Conservation (phyloP, 495 filamentous ascomycete genomes). For the Venustampulla echinocandica region DNA sequence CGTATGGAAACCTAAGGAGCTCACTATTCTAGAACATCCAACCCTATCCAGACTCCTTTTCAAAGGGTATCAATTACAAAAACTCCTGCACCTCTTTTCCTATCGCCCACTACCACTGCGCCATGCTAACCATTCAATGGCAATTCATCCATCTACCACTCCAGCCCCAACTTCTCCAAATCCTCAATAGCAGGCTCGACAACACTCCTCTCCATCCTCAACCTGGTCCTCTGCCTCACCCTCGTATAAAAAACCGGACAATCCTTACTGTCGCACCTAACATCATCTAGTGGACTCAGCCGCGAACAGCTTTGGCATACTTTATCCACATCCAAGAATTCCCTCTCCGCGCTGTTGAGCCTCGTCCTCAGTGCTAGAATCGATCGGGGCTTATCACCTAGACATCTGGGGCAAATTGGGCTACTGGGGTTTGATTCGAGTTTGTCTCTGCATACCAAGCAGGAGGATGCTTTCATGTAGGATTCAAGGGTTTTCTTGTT, state of each 20-base stretch:
- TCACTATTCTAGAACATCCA: too few species aligned
- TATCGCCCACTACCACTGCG: too few species aligned
- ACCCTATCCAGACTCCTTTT: too few species aligned
- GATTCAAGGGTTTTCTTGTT: slow-evolving; percentile 67
- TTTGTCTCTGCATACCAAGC: slow-evolving; percentile 66
- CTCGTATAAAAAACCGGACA: slow-evolving; percentile 90
- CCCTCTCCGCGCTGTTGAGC: slow-evolving; percentile 55
- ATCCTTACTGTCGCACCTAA: slow-evolving; percentile 80
- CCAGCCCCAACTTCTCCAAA: too few species aligned
- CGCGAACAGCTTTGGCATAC: slow-evolving; percentile 80
- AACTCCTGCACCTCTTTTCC: too few species aligned
- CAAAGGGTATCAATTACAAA: too few species aligned
- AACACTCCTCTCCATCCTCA: slow-evolving; percentile 47
- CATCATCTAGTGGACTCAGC: slow-evolving; percentile 60
- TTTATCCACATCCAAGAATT: slow-evolving; percentile 53
- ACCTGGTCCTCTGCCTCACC: slow-evolving; percentile 55
- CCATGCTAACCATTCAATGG: too few species aligned
- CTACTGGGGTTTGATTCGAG: slow-evolving; percentile 39
- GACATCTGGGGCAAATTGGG: slow-evolving; percentile 60
- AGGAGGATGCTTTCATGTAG: slow-evolving; percentile 74
- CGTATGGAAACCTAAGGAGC: too few species aligned
- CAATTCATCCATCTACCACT: too few species aligned
- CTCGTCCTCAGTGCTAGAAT: slow-evolving; percentile 51
- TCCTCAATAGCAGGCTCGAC: slow-evolving; percentile 47
- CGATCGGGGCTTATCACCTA: slow-evolving; percentile 43